A percentile compares a stretch with the other conserved stretches of the same genome.
Conservation (phyloP, 75 land plant species). For the Azolla pinnata region DNA sequence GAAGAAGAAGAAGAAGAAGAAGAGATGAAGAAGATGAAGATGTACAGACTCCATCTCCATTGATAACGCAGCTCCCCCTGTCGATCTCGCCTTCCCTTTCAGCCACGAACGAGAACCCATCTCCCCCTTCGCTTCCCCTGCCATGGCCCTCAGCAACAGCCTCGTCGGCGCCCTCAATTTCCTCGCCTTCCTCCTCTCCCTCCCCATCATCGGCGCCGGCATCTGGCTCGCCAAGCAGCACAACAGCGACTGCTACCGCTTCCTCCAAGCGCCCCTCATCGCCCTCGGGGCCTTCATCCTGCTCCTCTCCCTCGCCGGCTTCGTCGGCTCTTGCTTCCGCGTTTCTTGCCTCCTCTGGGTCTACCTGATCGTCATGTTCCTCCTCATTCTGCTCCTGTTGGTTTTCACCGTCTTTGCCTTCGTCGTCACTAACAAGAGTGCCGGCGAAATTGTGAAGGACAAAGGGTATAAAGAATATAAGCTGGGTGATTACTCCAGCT, state of each 20-base stretch:
- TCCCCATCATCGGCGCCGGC: conserved; percentile 30
- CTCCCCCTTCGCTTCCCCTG: too few species aligned
- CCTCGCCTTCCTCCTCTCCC: conserved; percentile 16
- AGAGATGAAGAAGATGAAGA: too few species aligned
- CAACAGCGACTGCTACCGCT: conserved; percentile 22
- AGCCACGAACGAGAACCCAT: too few species aligned
- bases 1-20: too few species aligned
- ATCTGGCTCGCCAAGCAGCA: conserved; percentile 24
- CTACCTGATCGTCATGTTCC: conserved; percentile 27
- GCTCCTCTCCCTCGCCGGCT: conserved; percentile 30
- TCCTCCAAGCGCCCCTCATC: conserved; percentile 26
- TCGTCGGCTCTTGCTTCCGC: conserved; percentile 26
- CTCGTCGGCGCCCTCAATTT: conserved; percentile 21
- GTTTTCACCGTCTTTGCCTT: conserved; percentile 36
- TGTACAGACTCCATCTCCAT: too few species aligned
- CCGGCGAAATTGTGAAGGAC: conserved; percentile 21
- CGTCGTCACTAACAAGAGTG: conserved; percentile 30
- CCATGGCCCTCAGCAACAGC: conserved; percentile 39
- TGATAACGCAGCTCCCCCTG: too few species aligned
- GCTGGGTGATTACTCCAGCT: conserved; percentile 24
- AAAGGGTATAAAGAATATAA: conserved; percentile 32
- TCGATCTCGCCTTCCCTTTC: too few species aligned
- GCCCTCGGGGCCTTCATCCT: conserved; percentile 23
- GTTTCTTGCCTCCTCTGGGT: conserved; percentile 22
- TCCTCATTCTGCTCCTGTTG: conserved; percentile 28